Base-by-base conservation (phyloP, 2,329 filamentous ascomycete genomes). In the Penicillium brevicompactum region DNA sequence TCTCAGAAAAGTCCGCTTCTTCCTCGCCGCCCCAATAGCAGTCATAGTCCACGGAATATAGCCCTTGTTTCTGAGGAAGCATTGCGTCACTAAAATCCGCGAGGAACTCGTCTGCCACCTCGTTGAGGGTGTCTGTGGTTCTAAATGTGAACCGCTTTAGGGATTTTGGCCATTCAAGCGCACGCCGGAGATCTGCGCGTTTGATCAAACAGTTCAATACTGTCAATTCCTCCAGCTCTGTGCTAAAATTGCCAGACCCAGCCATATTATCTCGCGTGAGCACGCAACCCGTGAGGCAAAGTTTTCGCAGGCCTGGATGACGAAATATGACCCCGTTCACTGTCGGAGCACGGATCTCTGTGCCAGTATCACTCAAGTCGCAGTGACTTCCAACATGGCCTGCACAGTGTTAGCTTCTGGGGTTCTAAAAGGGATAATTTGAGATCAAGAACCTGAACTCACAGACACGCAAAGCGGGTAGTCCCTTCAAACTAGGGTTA, bases 301-400 rank as follows among this genome's bases (percentile, higher is more conserved):
- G 44, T 18, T 41, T 42, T n/a, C 13, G 32, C 32, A 56, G 37
- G 10, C 37, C 27, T 40, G 54, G 51, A 40, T 53, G 54, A 7
- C 14, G 8, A 16, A 56, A 56, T 9, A 56, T 18, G 5, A 41
- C n/a, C 18, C 46, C 27, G 13, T 32, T 22, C 34, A 56, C 40
- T 27, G 5, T 3, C 7, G 51, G 51, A 21, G 22, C 5, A 4
- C 51, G 38, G 21, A 43, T 43, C 7, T 43, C 34, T 5, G 7
- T 7, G 27, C 37, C 42, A 18, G 32, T 14, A 16, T 22, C 9
- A 8, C 37, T 31, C 16, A 31, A 16, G 32, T 44, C n/a, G 34
- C 41, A 49, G 16, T 56, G 38, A 18, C 40, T 54, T 32, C 54
- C 51, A 16, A 56, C 50, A 27, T 56, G 54, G 37, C 51, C 54